Percentiles rank a stretch among this genome's conserved stretches.
These are phyloP conservation scores for Amaranthus tricolor DNA, from an alignment of 179 eudicot species.

Conservation along the genomic window DNA sequence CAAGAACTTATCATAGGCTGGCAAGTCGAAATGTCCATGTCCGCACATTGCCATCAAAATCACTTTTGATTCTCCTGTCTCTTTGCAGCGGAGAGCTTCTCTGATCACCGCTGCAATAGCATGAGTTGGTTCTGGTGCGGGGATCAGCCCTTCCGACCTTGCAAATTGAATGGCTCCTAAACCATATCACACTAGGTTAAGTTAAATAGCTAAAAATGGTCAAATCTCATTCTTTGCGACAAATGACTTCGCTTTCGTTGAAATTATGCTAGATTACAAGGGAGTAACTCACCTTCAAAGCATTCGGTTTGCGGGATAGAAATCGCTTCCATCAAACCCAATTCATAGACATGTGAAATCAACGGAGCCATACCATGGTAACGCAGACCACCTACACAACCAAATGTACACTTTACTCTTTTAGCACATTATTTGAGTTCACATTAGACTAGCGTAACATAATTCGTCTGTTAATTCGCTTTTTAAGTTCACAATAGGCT, in stretches of 20 bases:
- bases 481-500: too few relatives aligned
- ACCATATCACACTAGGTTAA: constrained; percentile 3
- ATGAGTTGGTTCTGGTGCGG: constrained; percentile 96
- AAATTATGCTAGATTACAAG: not conserved
- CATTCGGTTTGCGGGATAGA: constrained; percentile 91
- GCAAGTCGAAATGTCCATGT: constrained; percentile 90
- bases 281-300: constrained; percentile 62
- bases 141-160: constrained; percentile 84
- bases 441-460: too few relatives aligned
- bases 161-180: constrained; percentile 93
- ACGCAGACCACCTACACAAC: constrained; percentile 73
- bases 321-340: constrained; percentile 85
- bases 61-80: constrained; percentile 87
- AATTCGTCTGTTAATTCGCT: too few relatives aligned
- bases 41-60: constrained; percentile 98
- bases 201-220: not conserved
- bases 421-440: not conserved
- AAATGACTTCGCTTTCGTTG: not conserved
- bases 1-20: constrained; percentile 81
- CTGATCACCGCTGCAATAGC: constrained; percentile 93
- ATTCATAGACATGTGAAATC: constrained; percentile 87
- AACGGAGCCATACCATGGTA: constrained; percentile 98
- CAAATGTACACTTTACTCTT: not conserved
- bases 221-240: not conserved
- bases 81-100: constrained; percentile 87